Evolutionary conservation across 2,329 filamentous ascomycete species (phyloP), one percentile per base, ranked within the genome.

Genomic region (Colletotrichum caudatum): DNA sequence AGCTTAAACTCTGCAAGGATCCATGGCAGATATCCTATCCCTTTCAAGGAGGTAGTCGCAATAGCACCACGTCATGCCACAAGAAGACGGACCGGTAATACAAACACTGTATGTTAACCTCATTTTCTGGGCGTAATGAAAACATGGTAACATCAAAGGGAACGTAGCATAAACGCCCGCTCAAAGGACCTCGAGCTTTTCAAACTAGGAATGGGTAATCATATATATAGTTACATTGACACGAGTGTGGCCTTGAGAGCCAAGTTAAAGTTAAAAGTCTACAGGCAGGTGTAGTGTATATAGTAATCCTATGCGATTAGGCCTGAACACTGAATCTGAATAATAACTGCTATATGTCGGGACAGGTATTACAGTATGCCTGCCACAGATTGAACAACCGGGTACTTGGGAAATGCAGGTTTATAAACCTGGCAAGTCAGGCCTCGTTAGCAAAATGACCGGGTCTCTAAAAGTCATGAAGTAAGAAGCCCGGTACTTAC

Each of bases 381-480:
- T 20, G 57, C 57, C 16, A 53, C 37, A 23, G 61, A 64, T 29
- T 64, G 61, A 20, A 64, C 50, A 16, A 64, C 61, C 3, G 61
- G 61, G 37, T 64, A 64, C 50, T 29, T 64, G 37, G 61, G 50
- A 20, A 64, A 64, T 8, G 61, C 61, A 41, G 61, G 61, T 33
- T 23, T 20, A 11, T 64, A 64, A 20, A 54, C 50, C 61, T 64
- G 26, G 5, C 0, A 16, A 8, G 5, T 35, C 5, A 37, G 29
- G 7, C 18, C 18, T 37, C 11, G 61, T 46, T 20, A 64, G 48
- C 35, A 16, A 26, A 3, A 54, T 9, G 23, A 8, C 12, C 5
- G 3, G n/a, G 18, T 5, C 3, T 11, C 16, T 12, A 37, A 16
- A 12, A n/a, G 3, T 1, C 12, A 2, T 39, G 20, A 5, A 26